Percentiles rank a stretch among this genome's conserved stretches.
phyloP scores from a whole-genome alignment of 768 basidiomycete species.

The Filobasidium wieringae region DNA sequence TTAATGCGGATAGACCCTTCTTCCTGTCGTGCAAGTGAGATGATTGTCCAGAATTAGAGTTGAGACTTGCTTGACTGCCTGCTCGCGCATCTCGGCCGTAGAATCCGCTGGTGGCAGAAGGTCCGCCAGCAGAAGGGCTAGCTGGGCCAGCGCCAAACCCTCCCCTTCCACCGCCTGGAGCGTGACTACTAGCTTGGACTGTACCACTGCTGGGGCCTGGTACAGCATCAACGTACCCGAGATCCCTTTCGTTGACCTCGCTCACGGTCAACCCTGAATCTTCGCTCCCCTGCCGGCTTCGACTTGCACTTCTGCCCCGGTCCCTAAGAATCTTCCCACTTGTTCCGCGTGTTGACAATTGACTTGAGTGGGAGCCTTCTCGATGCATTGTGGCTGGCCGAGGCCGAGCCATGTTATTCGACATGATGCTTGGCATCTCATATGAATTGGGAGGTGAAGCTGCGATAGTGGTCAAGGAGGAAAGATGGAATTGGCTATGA shows the following conservation, averaged over 20 bases:
- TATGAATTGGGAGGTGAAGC: not conserved
- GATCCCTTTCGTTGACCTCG: not conserved
- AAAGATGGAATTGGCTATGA: not conserved
- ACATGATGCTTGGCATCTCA: not conserved
- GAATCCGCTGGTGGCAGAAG: not conserved
- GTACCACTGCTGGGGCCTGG: no score
- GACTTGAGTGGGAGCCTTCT: constrained; percentile 17
- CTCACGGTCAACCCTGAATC: not conserved
- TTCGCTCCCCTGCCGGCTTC: constrained; percentile 9
- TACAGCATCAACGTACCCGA: not conserved
- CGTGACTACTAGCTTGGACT: not conserved
- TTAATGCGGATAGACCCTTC: constrained; percentile 27
- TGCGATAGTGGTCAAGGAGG: constrained; percentile 8
- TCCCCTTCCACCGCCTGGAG: not conserved
- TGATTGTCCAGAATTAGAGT: constrained; percentile 10
- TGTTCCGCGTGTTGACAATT: not conserved
- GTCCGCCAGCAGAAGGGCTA: not conserved
- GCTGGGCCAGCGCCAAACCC: not conserved
- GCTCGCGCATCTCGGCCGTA: not conserved
- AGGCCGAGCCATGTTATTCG: constrained; percentile 5
- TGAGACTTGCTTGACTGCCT: constrained; percentile 24
- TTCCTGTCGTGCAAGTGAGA: constrained; percentile 24
- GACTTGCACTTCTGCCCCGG: not conserved
- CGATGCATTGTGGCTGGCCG: not conserved
- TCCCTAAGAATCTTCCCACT: not conserved